phyloP scores from a whole-genome alignment of 208 protist genomes.

The Trypanosoma lewisi region DNA sequence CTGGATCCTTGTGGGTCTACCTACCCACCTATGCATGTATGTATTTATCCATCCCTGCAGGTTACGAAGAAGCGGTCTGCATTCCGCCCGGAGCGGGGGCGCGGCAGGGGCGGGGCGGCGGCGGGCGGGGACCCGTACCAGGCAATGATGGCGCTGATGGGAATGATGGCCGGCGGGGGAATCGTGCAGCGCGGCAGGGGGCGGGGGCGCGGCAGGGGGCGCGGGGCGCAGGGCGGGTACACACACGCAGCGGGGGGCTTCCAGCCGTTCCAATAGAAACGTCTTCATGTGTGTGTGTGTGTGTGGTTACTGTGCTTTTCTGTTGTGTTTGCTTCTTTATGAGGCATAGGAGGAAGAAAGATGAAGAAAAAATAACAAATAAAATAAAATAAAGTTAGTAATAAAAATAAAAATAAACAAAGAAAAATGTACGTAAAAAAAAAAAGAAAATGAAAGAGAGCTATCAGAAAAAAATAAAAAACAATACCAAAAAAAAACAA shows the following conservation, averaged over 20 bases:
- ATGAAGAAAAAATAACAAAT: too few species aligned
- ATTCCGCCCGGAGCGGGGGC: slow-evolving; percentile 42
- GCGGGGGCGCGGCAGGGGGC: slow-evolving; percentile 14
- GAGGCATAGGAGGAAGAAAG: too few species aligned
- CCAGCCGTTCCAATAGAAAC: slow-evolving; percentile 51
- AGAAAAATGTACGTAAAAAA: slow-evolving; percentile 2
- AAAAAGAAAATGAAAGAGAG: slow-evolving; percentile 3
- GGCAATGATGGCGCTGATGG: slow-evolving; percentile 68
- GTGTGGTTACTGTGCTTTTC: not conserved
- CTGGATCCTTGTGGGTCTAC: not conserved
- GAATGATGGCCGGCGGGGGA: slow-evolving; percentile 45
- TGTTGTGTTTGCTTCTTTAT: too few species aligned
- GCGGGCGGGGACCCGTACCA: slow-evolving; percentile 50
- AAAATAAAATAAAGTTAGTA: not conserved
- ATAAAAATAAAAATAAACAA: not conserved
- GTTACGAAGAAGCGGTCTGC: slow-evolving; percentile 77
- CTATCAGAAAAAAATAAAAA: slow-evolving; percentile 8
- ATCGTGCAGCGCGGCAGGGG: slow-evolving; percentile 31
- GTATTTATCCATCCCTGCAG: slow-evolving; percentile 26
- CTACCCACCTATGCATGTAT: slow-evolving; percentile 8
- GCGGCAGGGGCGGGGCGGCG: slow-evolving; percentile 35
- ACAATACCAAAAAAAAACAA: slow-evolving; percentile 5
- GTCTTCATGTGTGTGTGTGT: not conserved
- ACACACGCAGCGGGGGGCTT: slow-evolving; percentile 31
- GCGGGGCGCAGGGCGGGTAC: slow-evolving; percentile 21